phyloP scores from a whole-genome alignment of 176 grass and related monocot genomes.

The Carex littledalei region DNA sequence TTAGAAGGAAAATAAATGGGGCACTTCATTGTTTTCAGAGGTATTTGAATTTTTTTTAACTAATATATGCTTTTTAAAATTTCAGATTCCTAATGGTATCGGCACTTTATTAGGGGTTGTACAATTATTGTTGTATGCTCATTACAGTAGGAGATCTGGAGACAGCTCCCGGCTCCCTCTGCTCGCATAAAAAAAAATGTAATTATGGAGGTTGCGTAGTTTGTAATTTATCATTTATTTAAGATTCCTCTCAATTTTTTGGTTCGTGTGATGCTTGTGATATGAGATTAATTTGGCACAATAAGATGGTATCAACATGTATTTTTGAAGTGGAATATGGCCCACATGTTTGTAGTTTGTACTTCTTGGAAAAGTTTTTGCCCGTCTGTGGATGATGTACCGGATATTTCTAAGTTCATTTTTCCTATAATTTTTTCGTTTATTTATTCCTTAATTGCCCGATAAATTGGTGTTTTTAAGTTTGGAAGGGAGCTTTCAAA shows the following conservation, averaged over 20 bases:
- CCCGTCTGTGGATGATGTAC: neutral
- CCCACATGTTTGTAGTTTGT: neutral
- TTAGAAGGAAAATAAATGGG: neutral
- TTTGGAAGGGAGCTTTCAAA: neutral
- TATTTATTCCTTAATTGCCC: neutral
- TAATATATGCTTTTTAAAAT: slow-evolving; percentile 25
- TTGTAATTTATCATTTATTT: slow-evolving; percentile 6
- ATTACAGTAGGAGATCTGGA: slow-evolving; percentile 51
- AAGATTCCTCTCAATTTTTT: neutral
- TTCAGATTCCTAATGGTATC: slow-evolving; percentile 86
- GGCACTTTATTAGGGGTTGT: slow-evolving; percentile 59
- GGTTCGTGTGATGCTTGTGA: neutral
- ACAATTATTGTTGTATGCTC: slow-evolving; percentile 73
- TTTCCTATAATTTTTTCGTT: neutral
- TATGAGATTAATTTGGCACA: neutral
- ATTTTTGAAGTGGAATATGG: neutral
- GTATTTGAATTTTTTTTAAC: neutral
- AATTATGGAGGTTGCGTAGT: neutral
- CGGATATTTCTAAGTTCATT: neutral
- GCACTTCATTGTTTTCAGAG: neutral
- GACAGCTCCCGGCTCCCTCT: slow-evolving; percentile 41
- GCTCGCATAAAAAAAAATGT: slow-evolving; percentile 21
- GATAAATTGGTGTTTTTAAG: neutral
- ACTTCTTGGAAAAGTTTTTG: neutral
- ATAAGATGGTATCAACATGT: neutral